phyloP scores from a whole-genome alignment of 1,284 basidiomycete genomes.

The Leccinum pachyderme region DNA sequence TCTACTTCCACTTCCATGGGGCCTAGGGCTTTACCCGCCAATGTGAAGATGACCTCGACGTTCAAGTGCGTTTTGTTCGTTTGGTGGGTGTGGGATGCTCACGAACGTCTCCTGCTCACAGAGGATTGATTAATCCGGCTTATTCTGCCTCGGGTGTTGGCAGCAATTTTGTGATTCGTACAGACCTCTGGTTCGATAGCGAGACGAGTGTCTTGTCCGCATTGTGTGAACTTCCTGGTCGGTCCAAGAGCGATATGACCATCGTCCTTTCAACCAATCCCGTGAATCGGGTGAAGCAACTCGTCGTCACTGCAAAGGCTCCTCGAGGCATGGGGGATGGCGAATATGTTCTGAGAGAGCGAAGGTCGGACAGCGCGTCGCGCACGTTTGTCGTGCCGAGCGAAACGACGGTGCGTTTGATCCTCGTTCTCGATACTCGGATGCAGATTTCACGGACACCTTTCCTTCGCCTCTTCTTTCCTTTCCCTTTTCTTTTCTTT shows the following conservation, averaged over 20 bases:
- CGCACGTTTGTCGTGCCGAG: constrained; percentile 57
- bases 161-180: constrained; percentile 38
- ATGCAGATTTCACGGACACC: constrained; percentile 8
- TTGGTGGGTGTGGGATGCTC: constrained; percentile 3
- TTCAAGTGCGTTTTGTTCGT: constrained; percentile 22
- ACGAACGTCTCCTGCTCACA: constrained; percentile 6
- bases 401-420: constrained; percentile 51
- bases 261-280: constrained; percentile 53
- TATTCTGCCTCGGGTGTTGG: constrained; percentile 14
- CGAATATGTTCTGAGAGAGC: constrained; percentile 43
- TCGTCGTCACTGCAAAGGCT: constrained; percentile 48
- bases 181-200: constrained; percentile 54
- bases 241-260: constrained; percentile 50
- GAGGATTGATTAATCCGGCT: constrained; percentile 21
- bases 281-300: constrained; percentile 54
- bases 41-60: constrained; percentile 12
- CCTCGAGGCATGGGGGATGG: constrained; percentile 36
- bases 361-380: constrained; percentile 51
- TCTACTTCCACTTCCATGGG: background rate
- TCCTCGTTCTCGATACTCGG: background rate
- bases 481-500: constrained; percentile 1
- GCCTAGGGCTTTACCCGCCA: constrained; percentile 2
- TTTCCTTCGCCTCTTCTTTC: background rate
- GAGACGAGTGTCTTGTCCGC: constrained; percentile 48
- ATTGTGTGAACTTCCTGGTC: constrained; percentile 63